Base-by-base conservation (phyloP, 495 filamentous ascomycete species). In the Bathelium albidoporum region DNA sequence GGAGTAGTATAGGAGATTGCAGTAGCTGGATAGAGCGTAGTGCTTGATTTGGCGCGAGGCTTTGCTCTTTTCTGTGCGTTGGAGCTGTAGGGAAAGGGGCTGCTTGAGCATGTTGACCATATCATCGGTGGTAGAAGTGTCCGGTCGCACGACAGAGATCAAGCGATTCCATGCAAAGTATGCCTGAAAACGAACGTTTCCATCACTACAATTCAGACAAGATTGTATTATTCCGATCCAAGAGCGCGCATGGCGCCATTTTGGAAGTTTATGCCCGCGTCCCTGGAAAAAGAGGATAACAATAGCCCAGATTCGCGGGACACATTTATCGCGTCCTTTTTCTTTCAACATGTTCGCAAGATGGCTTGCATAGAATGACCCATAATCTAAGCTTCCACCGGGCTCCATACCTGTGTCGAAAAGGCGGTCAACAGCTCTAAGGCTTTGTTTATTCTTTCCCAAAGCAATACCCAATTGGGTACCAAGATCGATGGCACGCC, bases 271-370 rank as follows among this genome's bases (percentile, higher is more conserved):
- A 52, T 76, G 81, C 41, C 75, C 75, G 63, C 82, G 83, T 60
- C 79, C 81, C 53, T 87, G 83, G 32, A 95, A 78, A 24, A 96
- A 82, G 2, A 96, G 79, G 10, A 93, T 79, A 3, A 94, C 79
- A 24, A 89, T 80, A 58, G 86, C 89, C 93, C 93, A 98, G 32
- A 97, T 88, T 61, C 89, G 86, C 5, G 94, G 91, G n/a, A 94
- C 90, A 63, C 84, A 80, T 0, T 79, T 71, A 26, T 79, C 78
- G 11, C 83, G 83, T n/a, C 86, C 80, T 49, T 85, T 82, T 44
- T 84, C 80, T 28, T 80, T 78, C 43, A 88, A 74, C 83, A 96
- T 88, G n/a, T 81, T 55, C 5, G 2, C 22, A 55, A 55, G 49
- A 29, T 24, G 49, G 24, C 49, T 16, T 10, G 49, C 49, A 29